Percentiles rank a stretch among this genome's conserved stretches.
These are phyloP conservation scores for Saksenaea vasiformis DNA, from an alignment of 371 early-diverging fungal genomes.

Conservation along the genomic window DNA sequence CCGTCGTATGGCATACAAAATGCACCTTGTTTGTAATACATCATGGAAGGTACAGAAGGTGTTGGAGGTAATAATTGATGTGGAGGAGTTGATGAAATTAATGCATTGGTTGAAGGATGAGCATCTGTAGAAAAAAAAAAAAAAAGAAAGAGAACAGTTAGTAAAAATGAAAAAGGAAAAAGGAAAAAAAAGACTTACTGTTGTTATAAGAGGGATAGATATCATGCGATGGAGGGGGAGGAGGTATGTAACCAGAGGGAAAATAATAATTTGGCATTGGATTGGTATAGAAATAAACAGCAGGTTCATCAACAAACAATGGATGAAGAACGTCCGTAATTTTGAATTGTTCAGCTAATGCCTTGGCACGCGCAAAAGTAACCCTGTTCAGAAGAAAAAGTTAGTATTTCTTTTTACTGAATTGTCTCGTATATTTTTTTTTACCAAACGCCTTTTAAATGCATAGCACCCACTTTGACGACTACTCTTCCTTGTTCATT, in stretches of 20 bases:
- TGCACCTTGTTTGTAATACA: background rate
- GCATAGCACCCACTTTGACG: slow-evolving; percentile 79
- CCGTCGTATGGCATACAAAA: background rate
- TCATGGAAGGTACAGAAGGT: slow-evolving; percentile 14
- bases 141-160: background rate
- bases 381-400: slow-evolving; percentile 34
- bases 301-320: slow-evolving; percentile 66
- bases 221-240: background rate
- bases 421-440: slow-evolving; percentile 16
- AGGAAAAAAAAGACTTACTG: slow-evolving; percentile 7
- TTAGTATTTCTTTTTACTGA: slow-evolving; percentile 8
- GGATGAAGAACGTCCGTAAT: slow-evolving; percentile 64
- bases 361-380: slow-evolving; percentile 60
- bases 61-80: slow-evolving; percentile 5
- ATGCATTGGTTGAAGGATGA: background rate
- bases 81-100: background rate
- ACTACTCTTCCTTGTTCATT: slow-evolving; percentile 75
- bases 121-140: background rate
- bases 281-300: slow-evolving; percentile 7
- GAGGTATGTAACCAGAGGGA: background rate
- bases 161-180: background rate
- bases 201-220: background rate
- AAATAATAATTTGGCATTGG: slow-evolving; percentile 6
- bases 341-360: slow-evolving; percentile 60
- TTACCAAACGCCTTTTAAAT: slow-evolving; percentile 80